These are phyloP conservation scores for Wakefieldia striispora DNA, from an alignment of 768 basidiomycete genomes.

Conservation along the genomic window DNA sequence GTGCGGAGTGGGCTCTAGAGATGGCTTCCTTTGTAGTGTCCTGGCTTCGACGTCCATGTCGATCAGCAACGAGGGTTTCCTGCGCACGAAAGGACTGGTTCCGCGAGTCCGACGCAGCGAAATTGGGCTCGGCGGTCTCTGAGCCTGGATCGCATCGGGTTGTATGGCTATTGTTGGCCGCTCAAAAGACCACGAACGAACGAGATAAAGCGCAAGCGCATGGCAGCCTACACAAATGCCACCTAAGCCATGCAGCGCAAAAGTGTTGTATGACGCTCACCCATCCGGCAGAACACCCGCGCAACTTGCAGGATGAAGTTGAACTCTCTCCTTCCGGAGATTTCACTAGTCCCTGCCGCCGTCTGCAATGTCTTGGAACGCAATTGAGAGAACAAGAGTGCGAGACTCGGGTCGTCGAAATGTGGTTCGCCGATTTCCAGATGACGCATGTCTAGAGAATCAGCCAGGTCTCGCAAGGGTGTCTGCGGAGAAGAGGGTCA, in stretches of 20 bases:
- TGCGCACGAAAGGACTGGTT: constrained; percentile 52
- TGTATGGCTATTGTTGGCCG: constrained; percentile 53
- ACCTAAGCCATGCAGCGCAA: neutral
- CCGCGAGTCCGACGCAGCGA: constrained; percentile 46
- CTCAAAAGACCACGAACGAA: constrained; percentile 89
- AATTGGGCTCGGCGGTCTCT: constrained; percentile 42
- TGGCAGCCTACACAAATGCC: constrained; percentile 70
- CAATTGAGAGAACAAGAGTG: constrained; percentile 85
- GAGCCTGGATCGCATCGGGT: constrained; percentile 6
- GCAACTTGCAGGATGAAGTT: constrained; percentile 96
- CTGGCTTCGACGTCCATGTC: constrained; percentile 79
- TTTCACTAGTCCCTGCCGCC: constrained; percentile 88
- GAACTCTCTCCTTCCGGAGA: constrained; percentile 85
- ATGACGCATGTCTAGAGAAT: constrained; percentile 50
- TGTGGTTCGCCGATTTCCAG: constrained; percentile 77
- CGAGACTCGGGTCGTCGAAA: constrained; percentile 93
- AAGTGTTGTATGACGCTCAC: constrained; percentile 43
- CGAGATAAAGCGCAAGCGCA: constrained; percentile 84
- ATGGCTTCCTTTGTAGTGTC: constrained; percentile 54
- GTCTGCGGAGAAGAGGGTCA: constrained; percentile 43
- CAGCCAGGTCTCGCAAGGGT: constrained; percentile 71
- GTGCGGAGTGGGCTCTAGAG: constrained; percentile 38
- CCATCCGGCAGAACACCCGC: constrained; percentile 92
- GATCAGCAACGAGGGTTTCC: constrained; percentile 76
- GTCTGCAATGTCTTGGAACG: constrained; percentile 91